Conservation (phyloP, 257 asterid genomes). For the Capsicum pubescens region DNA sequence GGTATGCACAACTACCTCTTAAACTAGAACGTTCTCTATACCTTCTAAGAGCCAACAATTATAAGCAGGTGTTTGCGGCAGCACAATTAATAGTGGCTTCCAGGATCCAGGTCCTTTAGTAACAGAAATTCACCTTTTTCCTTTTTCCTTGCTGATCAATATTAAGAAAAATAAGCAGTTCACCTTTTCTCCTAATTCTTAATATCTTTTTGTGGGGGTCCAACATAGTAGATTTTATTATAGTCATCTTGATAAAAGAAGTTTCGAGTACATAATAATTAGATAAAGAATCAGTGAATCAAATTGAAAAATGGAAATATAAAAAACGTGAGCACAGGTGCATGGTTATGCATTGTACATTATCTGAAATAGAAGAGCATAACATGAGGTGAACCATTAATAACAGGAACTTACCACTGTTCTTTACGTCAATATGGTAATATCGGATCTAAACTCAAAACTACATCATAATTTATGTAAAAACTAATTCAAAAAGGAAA, state of each 20-base stretch:
- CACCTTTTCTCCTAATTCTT: not conserved
- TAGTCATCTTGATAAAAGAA: not conserved
- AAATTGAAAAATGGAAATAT: not conserved
- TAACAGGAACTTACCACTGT: not conserved
- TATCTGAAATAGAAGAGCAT: not conserved
- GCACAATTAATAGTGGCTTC: constrained; percentile 11
- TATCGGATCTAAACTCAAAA: constrained; percentile 1
- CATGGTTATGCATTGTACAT: not conserved
- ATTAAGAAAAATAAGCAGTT: not conserved
- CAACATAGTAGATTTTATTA: not conserved
- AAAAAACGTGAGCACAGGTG: not conserved
- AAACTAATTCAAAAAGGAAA: not conserved
- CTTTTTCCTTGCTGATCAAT: not conserved
- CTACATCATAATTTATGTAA: not conserved
- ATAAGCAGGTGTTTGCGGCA: constrained; percentile 19
- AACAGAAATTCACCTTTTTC: not conserved
- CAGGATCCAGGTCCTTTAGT: not conserved
- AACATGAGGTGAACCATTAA: not conserved
- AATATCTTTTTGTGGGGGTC: not conserved
- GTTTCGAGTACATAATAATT: not conserved
- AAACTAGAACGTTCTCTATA: not conserved
- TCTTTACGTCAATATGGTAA: constrained; percentile 13
- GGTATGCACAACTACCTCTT: constrained; percentile 10
- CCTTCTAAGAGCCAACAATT: not conserved
- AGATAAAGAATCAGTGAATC: not conserved